Conservation (phyloP, 2,329 filamentous ascomycete species). For the Sclerotinia sclerotiorum region DNA sequence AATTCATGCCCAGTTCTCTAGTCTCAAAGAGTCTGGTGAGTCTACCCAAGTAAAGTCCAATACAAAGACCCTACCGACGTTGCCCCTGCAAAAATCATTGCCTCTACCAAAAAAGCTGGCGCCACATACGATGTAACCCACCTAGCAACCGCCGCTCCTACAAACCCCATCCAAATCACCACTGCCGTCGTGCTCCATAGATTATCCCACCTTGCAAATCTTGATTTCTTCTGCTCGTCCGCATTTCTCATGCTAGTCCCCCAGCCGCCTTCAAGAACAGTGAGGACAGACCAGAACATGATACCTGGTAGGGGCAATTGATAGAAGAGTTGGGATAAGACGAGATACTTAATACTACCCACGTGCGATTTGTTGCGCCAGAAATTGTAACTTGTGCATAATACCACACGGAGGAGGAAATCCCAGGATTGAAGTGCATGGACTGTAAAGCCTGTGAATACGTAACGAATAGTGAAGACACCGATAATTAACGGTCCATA, state of each 20-base stretch:
- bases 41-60: slow-evolving; percentile 22
- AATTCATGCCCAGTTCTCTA: neutral
- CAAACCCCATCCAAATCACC: slow-evolving; percentile 29
- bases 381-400: slow-evolving; percentile 40
- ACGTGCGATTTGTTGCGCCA: slow-evolving; percentile 38
- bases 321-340: slow-evolving; percentile 37
- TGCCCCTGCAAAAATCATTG: slow-evolving; percentile 22
- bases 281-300: slow-evolving; percentile 42
- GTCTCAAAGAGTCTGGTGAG: neutral
- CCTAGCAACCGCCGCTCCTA: slow-evolving; percentile 25
- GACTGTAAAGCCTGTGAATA: slow-evolving; percentile 37
- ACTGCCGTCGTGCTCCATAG: slow-evolving; percentile 27
- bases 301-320: slow-evolving; percentile 42
- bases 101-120: slow-evolving; percentile 22
- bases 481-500: slow-evolving; percentile 38
- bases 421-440: slow-evolving; percentile 39
- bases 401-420: slow-evolving; percentile 35
- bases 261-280: slow-evolving; percentile 41
- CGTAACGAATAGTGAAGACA: slow-evolving; percentile 38
- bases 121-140: slow-evolving; percentile 17
- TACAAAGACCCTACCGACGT: slow-evolving; percentile 24
- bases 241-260: slow-evolving; percentile 42
- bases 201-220: slow-evolving; percentile 24
- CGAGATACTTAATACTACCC: slow-evolving; percentile 32
- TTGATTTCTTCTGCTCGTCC: slow-evolving; percentile 34